These are phyloP conservation scores for Aspergillus egyptiacus DNA, from an alignment of 495 filamentous ascomycete species.

Conservation along the genomic window DNA sequence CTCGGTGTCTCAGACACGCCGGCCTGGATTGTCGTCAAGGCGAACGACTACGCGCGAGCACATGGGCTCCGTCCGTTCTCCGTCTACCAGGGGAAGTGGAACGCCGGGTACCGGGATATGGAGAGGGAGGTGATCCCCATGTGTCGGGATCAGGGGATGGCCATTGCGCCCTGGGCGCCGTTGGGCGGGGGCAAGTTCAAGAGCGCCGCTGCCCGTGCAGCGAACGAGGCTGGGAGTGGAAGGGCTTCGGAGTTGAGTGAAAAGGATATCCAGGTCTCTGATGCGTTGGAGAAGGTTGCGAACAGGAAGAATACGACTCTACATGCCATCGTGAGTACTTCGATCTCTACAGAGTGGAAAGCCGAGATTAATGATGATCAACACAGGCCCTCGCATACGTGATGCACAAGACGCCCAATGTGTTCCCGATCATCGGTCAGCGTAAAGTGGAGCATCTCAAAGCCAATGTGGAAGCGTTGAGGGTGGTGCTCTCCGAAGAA, in stretches of 20 bases:
- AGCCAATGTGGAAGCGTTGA: slow-evolving; percentile 56
- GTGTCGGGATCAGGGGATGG: slow-evolving; percentile 15
- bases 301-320: slow-evolving; percentile 35
- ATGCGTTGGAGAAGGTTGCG: slow-evolving; percentile 46
- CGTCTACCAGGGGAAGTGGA: slow-evolving; percentile 47
- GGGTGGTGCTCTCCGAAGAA: slow-evolving; percentile 44
- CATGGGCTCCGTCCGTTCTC: slow-evolving; percentile 3
- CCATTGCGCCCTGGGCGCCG: slow-evolving; percentile 6
- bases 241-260: slow-evolving; percentile 30
- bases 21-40: slow-evolving; percentile 34
- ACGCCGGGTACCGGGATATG: slow-evolving; percentile 26
- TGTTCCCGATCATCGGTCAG: slow-evolving; percentile 70
- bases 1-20: slow-evolving; percentile 40
- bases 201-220: slow-evolving; percentile 15
- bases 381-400: slow-evolving; percentile 62
- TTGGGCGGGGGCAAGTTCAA: slow-evolving; percentile 20
- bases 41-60: slow-evolving; percentile 33
- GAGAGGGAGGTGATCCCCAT: slow-evolving; percentile 35
- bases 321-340: not conserved
- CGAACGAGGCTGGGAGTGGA: not conserved
- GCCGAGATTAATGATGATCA: not conserved
- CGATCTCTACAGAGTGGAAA: not conserved
- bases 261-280: slow-evolving; percentile 34
- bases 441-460: slow-evolving; percentile 59
- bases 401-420: slow-evolving; percentile 63